phyloP scores from a whole-genome alignment of 805 yeast genomes.

The Kluyveromyces lactis region DNA sequence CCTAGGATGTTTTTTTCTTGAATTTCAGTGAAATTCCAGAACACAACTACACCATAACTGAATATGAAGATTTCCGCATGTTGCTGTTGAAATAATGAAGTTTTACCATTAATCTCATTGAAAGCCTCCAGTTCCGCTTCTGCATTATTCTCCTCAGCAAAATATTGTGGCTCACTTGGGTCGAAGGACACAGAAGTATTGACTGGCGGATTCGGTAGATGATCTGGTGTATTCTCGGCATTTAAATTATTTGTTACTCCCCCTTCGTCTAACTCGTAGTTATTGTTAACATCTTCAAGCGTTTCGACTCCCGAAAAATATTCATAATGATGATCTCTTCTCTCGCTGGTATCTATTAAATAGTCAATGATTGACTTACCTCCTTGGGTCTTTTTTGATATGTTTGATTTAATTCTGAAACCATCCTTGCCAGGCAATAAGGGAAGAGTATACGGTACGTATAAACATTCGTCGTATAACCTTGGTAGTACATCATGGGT shows the following conservation, averaged over 20 bases:
- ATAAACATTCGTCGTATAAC: constrained; percentile 85
- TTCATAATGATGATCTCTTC: constrained; percentile 85
- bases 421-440: constrained; percentile 78
- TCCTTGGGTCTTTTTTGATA: constrained; percentile 31
- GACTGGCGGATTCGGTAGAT: constrained; percentile 19
- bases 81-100: constrained; percentile 14
- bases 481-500: constrained; percentile 82
- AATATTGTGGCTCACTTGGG: constrained; percentile 89
- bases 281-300: constrained; percentile 44
- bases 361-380: constrained; percentile 56
- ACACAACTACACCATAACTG: constrained; percentile 92
- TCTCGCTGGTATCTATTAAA: constrained; percentile 72
- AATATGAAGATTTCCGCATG: constrained; percentile 87
- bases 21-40: constrained; percentile 90
- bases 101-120: constrained; percentile 15
- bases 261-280: constrained; percentile 30
- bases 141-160: constrained; percentile 39
- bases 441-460: constrained; percentile 84
- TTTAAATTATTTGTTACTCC: constrained; percentile 13
- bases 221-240: constrained; percentile 17
- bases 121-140: constrained; percentile 12
- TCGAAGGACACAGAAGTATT: constrained; percentile 55
- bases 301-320: constrained; percentile 73
- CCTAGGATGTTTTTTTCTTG: constrained; percentile 93
- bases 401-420: constrained; percentile 63